Base-by-base conservation (phyloP, 805 yeast species). In the Blastobotrys parvus region DNA sequence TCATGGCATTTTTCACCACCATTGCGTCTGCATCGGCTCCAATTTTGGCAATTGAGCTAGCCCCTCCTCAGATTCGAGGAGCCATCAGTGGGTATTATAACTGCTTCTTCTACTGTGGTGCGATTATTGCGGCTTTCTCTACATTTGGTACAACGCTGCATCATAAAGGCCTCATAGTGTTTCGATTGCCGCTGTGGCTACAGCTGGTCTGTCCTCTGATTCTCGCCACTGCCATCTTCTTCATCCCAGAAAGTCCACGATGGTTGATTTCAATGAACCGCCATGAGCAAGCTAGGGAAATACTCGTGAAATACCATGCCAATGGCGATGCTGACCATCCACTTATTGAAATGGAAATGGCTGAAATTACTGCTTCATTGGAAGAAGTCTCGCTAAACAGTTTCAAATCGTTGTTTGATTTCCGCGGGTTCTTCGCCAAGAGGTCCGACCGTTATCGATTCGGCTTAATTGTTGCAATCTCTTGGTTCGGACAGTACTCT, bases 191-290 rank as follows among this genome's bases (percentile, higher is more conserved):
- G 13, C 39, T 49, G 16, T 49, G 51, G 51, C 35, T 49, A 11
- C 49, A 46, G 30, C 11, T 43, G 17, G 30, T 44, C 27, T 35
- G 41, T 16, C 50, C 50, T 2, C 45, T 44, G 10, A 38, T 47
- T 15, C 41, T 44, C 3, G 23, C 37, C 18, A 15, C 13, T 51
- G 63, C 71, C 57, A 44, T 77, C 52, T 41, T 53, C 34, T 49
- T 64, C 44, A 48, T 63, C 25, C 61, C 59, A 30, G 70, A 66
- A 51, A 62, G 68, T 2, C 70, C 70, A 17, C 58, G 70, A 35
- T 65, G 70, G 70, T 52, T 65, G 11, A 64, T 66, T 2, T 70
- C 74, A 48, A 65, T 73, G 48, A 77, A 63, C 19, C 63, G 72
- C 48, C 74, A 75, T 61, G 57, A 47, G 6, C 75, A 75, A 34